Percentiles rank a stretch among this genome's conserved stretches.
Conservation (phyloP, 768 basidiomycete species). For the Suillus occidentalis region DNA sequence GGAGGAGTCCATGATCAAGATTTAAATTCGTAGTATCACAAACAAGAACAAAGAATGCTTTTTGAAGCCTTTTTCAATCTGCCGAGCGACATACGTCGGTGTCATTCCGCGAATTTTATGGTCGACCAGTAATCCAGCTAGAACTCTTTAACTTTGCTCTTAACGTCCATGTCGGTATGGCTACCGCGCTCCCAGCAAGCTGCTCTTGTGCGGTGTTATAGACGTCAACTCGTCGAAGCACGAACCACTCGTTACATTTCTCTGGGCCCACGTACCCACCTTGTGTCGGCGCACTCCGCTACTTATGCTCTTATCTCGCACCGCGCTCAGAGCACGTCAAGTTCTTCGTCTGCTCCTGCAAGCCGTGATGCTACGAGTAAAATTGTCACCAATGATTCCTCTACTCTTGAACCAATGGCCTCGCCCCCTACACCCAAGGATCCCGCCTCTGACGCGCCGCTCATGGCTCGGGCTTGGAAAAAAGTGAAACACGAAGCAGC, state of each 20-base stretch:
- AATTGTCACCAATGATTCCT: conserved; percentile 13
- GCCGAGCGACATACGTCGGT: conserved; percentile 10
- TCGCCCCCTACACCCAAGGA: conserved; percentile 51
- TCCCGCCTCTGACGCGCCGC: conserved; percentile 38
- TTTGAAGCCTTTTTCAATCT: conserved; percentile 1
- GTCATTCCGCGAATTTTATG: conserved; percentile 9
- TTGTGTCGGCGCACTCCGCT: conserved; percentile 17
- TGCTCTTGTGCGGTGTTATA: conserved; percentile 39
- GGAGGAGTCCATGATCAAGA: conserved; percentile 32
- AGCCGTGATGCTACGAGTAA: conserved; percentile 7
- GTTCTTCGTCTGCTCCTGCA: conserved; percentile 20
- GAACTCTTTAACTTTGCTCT: neutral
- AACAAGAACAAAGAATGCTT: conserved; percentile 26
- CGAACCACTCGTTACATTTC: conserved; percentile 21
- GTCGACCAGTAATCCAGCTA: conserved; percentile 7
- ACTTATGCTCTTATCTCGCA: conserved; percentile 16
- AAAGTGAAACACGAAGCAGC: conserved; percentile 93
- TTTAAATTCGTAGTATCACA: conserved; percentile 17
- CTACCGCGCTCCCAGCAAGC: conserved; percentile 56
- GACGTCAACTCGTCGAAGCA: conserved; percentile 21
- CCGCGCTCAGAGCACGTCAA: conserved; percentile 39
- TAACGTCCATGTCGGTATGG: conserved; percentile 68
- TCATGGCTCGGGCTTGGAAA: conserved; percentile 76
- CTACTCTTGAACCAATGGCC: conserved; percentile 43
- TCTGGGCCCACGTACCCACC: conserved; percentile 17